These are phyloP conservation scores for Colletotrichum godetiae DNA, from an alignment of 2,329 filamentous ascomycete species.

Conservation along the genomic window DNA sequence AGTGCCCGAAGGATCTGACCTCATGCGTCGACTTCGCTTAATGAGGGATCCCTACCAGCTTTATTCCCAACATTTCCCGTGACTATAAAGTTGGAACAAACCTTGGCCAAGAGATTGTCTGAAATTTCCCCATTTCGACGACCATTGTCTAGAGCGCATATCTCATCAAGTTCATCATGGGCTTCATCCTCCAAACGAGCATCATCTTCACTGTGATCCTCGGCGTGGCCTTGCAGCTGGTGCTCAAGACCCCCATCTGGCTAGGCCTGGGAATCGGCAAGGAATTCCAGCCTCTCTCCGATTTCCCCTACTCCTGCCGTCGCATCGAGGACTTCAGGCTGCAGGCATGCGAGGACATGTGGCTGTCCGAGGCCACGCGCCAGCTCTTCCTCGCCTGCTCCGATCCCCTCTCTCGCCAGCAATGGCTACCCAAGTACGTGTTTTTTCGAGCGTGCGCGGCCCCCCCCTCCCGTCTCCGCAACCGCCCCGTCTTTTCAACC, in stretches of 20 bases:
- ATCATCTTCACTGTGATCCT: constrained; percentile 33
- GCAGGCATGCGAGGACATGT: constrained; percentile 47
- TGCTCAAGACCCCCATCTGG: constrained; percentile 37
- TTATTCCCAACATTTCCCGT: neutral
- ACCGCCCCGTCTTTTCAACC: neutral
- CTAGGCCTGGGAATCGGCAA: constrained; percentile 40
- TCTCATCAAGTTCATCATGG: neutral
- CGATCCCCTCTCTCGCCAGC: constrained; percentile 33
- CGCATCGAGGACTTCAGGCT: constrained; percentile 42
- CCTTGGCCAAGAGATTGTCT: neutral
- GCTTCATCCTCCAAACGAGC: constrained; percentile 25
- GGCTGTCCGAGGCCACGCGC: constrained; percentile 43
- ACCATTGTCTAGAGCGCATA: neutral
- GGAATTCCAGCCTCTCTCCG: constrained; percentile 40
- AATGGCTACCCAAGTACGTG: constrained; percentile 43
- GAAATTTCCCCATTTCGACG: neutral
- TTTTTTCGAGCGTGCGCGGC: too few relatives aligned
- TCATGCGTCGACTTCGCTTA: neutral
- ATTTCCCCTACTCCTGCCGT: constrained; percentile 45
- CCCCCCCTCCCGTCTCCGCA: neutral
- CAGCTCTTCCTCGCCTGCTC: constrained; percentile 46
- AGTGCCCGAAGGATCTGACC: neutral
- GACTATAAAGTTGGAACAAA: neutral
- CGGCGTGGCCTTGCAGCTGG: constrained; percentile 36
- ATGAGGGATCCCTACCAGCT: neutral